Base-by-base conservation (phyloP, 306 rosid genomes). In the Fagus crenata region DNA sequence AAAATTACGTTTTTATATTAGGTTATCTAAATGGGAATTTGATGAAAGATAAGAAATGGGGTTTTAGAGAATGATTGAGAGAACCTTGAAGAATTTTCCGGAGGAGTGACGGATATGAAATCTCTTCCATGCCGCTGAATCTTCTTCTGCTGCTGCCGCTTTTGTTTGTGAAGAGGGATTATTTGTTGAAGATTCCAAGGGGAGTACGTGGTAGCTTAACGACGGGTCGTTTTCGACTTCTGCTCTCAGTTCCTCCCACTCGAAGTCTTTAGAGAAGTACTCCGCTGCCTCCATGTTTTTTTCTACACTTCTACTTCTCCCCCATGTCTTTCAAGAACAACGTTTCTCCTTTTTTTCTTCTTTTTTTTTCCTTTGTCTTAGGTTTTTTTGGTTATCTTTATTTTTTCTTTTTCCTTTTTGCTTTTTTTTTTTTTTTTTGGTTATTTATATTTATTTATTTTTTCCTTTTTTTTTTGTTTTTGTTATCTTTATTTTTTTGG, bases 1-100 rank as follows among this genome's bases (percentile, higher is more conserved):
- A 5, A 32, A 60, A 32, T 60, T 32, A 60, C 3, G 67, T 11
- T 32, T 60, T 9, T 12, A 56, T 22, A 56, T 22, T 22, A 22
- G 28, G 28, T 22, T 22, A 22, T 22, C 28, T 22, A 22, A 9
- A 46, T 12, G 51, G 14, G 14, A 2, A 46, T 46, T 46, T 46
- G 14, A 46, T 9, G 51, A 46, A 9, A 46, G 51, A 12, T 46
- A 7, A 0, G 28, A 22, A 22, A 22, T 22, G 28, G 28, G 28
- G 28, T 22, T 22, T 22, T 22, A 22, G 28, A 22, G 28, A 22
- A 22, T 0, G 7, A 41, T 71, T 49, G 65, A 5, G 51, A 46
- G 51, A 42, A 91, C 96, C 97, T 92, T 95, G 86, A 95, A 95
- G 91, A 95, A 95, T 87, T 84, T 95, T 0, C 97, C 98, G 18